Evolutionary conservation across 352 stramenopile species (phyloP).

Genomic region (Phytophthora crassamura): DNA sequence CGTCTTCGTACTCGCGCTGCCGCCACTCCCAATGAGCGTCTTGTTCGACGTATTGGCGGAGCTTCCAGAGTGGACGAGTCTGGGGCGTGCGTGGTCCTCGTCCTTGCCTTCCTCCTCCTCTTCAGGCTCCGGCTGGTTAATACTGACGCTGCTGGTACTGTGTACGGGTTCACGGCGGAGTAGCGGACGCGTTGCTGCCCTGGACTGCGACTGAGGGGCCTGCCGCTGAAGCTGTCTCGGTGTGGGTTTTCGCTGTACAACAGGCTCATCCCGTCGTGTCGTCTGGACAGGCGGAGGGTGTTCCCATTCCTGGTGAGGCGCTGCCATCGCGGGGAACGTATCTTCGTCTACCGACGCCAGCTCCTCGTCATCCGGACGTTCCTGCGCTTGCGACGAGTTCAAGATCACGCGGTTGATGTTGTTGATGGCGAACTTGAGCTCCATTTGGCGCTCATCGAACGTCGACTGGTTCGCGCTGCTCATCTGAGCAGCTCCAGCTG

Average conservation of each 20-base stretch:
- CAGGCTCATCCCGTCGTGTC: constrained; percentile 16
- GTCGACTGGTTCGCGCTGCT: constrained; percentile 34
- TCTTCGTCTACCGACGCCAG: constrained; percentile 43
- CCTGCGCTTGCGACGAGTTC: constrained; percentile 58
- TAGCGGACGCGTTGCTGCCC: constrained; percentile 30
- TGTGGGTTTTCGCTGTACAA: constrained; percentile 23
- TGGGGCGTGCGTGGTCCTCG: constrained; percentile 34
- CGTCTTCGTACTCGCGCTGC: constrained; percentile 63
- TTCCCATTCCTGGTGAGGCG: constrained; percentile 13
- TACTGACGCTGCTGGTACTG: constrained; percentile 38
- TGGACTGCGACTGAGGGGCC: constrained; percentile 22
- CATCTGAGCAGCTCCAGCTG: constrained; percentile 12
- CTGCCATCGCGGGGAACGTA: constrained; percentile 26
- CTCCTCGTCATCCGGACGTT: constrained; percentile 36
- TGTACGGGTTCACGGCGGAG: constrained; percentile 32
- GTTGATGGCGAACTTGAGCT: constrained; percentile 81
- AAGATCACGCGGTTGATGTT: constrained; percentile 85
- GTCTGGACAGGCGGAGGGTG: constrained; percentile 5
- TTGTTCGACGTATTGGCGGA: constrained; percentile 58
- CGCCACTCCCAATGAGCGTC: constrained; percentile 52
- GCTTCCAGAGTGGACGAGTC: constrained; percentile 37
- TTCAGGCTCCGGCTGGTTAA: constrained; percentile 21
- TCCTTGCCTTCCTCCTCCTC: constrained; percentile 37
- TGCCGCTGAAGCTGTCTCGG: constrained; percentile 20
- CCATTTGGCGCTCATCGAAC: constrained; percentile 66